Conservation (phyloP, 768 basidiomycete species). For the Podaxis sp. region DNA sequence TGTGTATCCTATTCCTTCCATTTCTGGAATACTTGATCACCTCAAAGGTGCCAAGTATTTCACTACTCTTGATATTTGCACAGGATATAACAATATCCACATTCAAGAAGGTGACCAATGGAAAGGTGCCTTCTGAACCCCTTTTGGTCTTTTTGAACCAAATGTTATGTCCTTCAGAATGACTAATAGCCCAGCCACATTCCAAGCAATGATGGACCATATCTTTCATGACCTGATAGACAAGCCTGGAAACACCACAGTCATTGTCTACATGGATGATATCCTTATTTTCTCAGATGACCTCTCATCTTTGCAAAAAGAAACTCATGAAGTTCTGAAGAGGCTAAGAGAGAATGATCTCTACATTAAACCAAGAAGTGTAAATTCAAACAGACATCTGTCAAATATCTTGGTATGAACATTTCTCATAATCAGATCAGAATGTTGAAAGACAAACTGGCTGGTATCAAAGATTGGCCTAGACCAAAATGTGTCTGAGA, state of each 20-base stretch:
- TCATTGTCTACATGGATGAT: conserved; percentile 41
- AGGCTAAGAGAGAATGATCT: not conserved
- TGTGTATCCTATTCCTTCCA: too few species aligned
- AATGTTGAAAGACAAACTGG: conserved; percentile 41
- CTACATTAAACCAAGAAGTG: conserved; percentile 12
- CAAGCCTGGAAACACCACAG: conserved; percentile 13
- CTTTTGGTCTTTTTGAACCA: not conserved
- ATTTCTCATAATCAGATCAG: not conserved
- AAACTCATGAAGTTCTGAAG: not conserved
- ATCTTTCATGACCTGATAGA: conserved; percentile 19
- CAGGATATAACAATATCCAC: too few species aligned
- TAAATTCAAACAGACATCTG: not conserved
- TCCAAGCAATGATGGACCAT: conserved; percentile 19
- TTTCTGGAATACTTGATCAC: too few species aligned
- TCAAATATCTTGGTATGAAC: conserved; percentile 13
- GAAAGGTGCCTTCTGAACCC: too few species aligned
- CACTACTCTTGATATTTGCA: too few species aligned
- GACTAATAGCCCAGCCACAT: too few species aligned
- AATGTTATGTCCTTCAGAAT: too few species aligned
- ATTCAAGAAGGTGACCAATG: too few species aligned
- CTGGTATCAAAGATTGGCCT: conserved; percentile 35
- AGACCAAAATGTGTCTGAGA: conserved; percentile 28
- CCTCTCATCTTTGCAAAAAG: not conserved
- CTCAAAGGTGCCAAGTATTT: too few species aligned
- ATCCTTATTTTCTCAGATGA: conserved; percentile 30